Base-by-base conservation (phyloP, 2,329 filamentous ascomycete genomes). In the Hypomyces perniciosus region DNA sequence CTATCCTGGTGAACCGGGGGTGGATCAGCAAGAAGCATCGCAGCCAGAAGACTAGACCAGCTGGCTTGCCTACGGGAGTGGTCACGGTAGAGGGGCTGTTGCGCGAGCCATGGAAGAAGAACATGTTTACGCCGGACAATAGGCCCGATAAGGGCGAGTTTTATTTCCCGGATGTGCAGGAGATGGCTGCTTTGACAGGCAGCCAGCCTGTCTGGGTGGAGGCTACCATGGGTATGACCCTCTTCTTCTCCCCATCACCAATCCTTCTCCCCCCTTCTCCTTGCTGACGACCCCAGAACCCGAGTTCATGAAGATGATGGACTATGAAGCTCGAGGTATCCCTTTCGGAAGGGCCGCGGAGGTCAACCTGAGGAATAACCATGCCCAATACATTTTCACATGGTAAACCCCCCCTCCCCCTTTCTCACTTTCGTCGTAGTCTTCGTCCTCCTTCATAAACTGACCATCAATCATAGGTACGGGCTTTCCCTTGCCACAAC, bases 331-430 rank as follows among this genome's bases (percentile, higher is more conserved):
- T 10, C 87, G 86, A 61, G 93, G 93, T 29, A 85, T 96, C 53
- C 93, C 93, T 2, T 92, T 96, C 65, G 93, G 91, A 10, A 80
- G 92, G 64, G 74, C 89, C 6, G 81, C 93, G 4, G 90, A 95
- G 71, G 91, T 99, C 54, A 95, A 95, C 66, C 74, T 99, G 64
- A 82, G 90, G 67, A 99, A 99, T 67, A 97, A 95, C 71, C 93
- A 99, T 70, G 84, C 89, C 57, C 93, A 97, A 75, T 99, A 99
- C 70, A 99, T 99, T 60, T 93, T 96, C 69, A 99, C 93, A 59
- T 99, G 93, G 93, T 97, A 81, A 64, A 84, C 71, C 38, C 10
- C 34, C 44, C 44, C 1, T 13, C 10, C 34, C 44, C 44, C 1
- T 13, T n/a, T 31, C n/a, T 1, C 5, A 47, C 34, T 4, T 43